phyloP scores from a whole-genome alignment of 2,329 filamentous ascomycete genomes.

The Raffaelea ambrosiae region DNA sequence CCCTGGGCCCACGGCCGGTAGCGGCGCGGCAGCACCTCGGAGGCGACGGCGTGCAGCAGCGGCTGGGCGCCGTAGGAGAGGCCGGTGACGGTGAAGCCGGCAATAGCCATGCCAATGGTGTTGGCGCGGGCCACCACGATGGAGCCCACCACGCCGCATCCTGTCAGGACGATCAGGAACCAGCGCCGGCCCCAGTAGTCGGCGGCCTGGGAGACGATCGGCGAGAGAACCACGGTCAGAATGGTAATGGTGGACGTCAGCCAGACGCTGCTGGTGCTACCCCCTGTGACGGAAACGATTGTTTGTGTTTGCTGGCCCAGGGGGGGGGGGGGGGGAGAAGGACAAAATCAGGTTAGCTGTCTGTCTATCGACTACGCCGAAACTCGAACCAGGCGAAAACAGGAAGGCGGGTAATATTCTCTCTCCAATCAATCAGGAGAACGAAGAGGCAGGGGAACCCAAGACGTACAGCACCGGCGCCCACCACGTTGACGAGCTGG shows the following conservation, averaged over 20 bases:
- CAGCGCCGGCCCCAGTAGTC: slow-evolving; percentile 34
- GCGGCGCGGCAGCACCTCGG: slow-evolving; percentile 29
- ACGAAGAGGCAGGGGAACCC: neutral
- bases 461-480: slow-evolving; percentile 22
- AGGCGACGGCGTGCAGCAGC: slow-evolving; percentile 27
- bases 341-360: too few species aligned
- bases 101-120: slow-evolving; percentile 26
- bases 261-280: slow-evolving; percentile 20
- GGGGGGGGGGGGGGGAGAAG: too few species aligned
- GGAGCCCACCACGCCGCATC: slow-evolving; percentile 24
- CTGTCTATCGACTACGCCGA: too few species aligned
- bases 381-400: neutral
- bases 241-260: slow-evolving; percentile 26
- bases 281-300: neutral
- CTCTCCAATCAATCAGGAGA: neutral
- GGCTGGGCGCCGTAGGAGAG: slow-evolving; percentile 28
- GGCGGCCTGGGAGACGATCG: slow-evolving; percentile 28
- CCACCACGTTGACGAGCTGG: slow-evolving; percentile 24
- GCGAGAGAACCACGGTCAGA: slow-evolving; percentile 25
- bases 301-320: slow-evolving; percentile 4
- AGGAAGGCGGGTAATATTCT: neutral
- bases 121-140: slow-evolving; percentile 26
- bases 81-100: slow-evolving; percentile 25
- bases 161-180: slow-evolving; percentile 27
- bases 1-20: slow-evolving; percentile 27